A percentile compares a stretch with the other conserved stretches of the same genome.
Conservation (phyloP, 345 rosid species). For the Syzygium aromaticum region DNA sequence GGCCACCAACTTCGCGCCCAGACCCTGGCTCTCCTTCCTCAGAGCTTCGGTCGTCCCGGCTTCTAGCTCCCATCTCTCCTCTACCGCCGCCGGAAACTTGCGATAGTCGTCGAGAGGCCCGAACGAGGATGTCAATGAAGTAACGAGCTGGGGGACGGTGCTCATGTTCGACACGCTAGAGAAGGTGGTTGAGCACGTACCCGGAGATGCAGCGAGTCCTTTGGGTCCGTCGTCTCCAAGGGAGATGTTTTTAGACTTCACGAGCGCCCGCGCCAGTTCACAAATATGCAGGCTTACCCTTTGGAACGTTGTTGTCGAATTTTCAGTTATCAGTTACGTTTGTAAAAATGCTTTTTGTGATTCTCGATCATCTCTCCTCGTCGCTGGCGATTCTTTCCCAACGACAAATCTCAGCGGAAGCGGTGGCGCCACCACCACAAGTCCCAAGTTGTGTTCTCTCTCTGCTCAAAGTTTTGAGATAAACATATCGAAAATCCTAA, state of each 20-base stretch:
- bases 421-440: background rate
- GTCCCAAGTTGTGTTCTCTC: background rate
- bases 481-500: too few species aligned
- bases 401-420: background rate
- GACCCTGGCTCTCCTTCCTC: background rate
- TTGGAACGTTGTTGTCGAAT: background rate
- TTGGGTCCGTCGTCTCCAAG: background rate
- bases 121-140: background rate
- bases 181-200: background rate
- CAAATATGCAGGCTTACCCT: background rate
- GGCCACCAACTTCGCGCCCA: background rate
- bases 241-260: background rate
- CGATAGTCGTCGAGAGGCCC: background rate
- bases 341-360: background rate
- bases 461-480: background rate
- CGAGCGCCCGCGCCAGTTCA: background rate
- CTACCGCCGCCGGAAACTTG: background rate
- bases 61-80: background rate
- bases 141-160: background rate
- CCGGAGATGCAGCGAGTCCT: background rate
- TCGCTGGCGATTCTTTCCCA: background rate
- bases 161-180: background rate
- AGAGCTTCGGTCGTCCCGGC: background rate
- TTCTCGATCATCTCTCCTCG: background rate
- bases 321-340: background rate